Evolutionary conservation across 306 rosid genomes (phyloP).

Genomic region (Quercus robur): DNA sequence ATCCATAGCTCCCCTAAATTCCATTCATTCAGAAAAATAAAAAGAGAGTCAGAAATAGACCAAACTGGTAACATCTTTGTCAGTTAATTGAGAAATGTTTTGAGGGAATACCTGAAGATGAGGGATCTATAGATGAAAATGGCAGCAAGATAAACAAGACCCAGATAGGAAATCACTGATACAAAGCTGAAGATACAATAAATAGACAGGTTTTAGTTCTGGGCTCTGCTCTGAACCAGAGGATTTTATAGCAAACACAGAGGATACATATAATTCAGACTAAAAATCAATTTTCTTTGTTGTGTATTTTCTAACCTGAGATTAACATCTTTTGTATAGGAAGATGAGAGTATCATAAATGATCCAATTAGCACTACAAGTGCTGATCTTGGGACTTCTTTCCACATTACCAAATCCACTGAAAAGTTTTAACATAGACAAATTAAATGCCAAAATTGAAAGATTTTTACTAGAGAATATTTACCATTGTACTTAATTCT

Average conservation of each 20-base stretch:
- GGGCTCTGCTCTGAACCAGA: constrained; percentile 7
- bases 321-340: constrained; percentile 64
- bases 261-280: not conserved
- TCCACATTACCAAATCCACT: constrained; percentile 95
- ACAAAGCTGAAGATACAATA: constrained; percentile 56
- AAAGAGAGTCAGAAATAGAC: not conserved
- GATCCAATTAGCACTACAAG: constrained; percentile 76
- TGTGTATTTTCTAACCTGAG: constrained; percentile 53
- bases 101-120: constrained; percentile 54
- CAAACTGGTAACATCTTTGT: not conserved
- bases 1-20: constrained; percentile 46
- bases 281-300: not conserved
- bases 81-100: not conserved
- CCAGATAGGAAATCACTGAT: constrained; percentile 67
- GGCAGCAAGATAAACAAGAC: constrained; percentile 73
- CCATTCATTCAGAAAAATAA: constrained; percentile 15
- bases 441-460: not conserved
- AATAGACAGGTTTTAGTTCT: constrained; percentile 16
- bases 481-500: not conserved
- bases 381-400: constrained; percentile 75
- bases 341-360: constrained; percentile 58
- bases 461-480: not conserved
- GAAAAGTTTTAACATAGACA: constrained; percentile 9
- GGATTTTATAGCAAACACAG: not conserved
- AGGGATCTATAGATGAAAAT: constrained; percentile 74